Evolutionary conservation across 805 yeast species (phyloP).

Genomic region (Barnettozyma salicaria): DNA sequence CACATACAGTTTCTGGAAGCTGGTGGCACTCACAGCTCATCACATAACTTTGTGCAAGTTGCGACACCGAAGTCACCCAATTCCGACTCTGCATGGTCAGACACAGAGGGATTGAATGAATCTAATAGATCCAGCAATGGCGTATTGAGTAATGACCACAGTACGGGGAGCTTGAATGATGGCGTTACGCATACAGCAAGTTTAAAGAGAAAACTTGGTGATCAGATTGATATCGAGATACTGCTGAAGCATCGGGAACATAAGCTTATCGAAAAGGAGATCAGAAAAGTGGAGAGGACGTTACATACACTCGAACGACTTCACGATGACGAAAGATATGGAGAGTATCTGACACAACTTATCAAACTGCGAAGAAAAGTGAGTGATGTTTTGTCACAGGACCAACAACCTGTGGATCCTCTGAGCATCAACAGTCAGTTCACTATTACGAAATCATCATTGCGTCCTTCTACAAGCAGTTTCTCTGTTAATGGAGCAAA

Average conservation of each 20-base stretch:
- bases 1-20: slow-evolving; percentile 3
- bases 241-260: slow-evolving; percentile 54
- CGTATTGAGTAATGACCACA: no score
- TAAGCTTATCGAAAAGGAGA: slow-evolving; percentile 44
- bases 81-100: slow-evolving; percentile 24
- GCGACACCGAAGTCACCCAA: slow-evolving; percentile 41
- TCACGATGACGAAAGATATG: slow-evolving; percentile 30
- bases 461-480: slow-evolving; percentile 4
- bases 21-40: slow-evolving; percentile 1
- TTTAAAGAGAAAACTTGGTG: slow-evolving; percentile 29
- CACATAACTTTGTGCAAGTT: slow-evolving; percentile 24
- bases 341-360: slow-evolving; percentile 36
- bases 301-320: slow-evolving; percentile 44
- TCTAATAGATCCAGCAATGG: no score
- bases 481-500: neutral
- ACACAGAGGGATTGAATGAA: slow-evolving; percentile 14
- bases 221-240: slow-evolving; percentile 55
- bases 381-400: slow-evolving; percentile 4
- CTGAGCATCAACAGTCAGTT: no score
- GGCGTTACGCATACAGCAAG: neutral
- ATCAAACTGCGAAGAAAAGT: slow-evolving; percentile 26
- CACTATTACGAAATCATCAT: slow-evolving; percentile 9
- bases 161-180: neutral
- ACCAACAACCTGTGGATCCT: slow-evolving; percentile 5
- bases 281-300: slow-evolving; percentile 53